Evolutionary conservation across 2,329 filamentous ascomycete species (phyloP).

Genomic region (Cucurbitaria berberidis): DNA sequence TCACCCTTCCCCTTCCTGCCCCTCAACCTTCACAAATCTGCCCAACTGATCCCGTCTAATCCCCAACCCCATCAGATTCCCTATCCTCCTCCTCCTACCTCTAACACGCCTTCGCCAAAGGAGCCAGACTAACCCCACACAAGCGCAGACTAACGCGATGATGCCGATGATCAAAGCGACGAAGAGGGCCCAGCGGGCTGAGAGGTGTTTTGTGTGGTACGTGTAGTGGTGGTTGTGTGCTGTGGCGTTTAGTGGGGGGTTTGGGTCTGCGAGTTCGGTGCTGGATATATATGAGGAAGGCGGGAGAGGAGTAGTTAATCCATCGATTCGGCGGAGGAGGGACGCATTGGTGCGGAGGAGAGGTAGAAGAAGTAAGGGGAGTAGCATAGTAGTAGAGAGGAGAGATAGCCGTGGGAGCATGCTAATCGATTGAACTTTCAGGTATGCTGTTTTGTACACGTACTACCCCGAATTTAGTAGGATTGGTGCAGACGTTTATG

Average conservation of each 20-base stretch:
- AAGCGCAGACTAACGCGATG: neutral
- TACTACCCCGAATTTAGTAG: neutral
- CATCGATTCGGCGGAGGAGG: neutral
- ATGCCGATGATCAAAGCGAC: neutral
- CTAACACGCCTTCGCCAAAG: neutral
- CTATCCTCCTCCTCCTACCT: neutral
- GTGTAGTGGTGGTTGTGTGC: neutral
- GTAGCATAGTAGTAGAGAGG: neutral
- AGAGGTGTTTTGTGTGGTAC: neutral
- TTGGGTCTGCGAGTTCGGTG: neutral
- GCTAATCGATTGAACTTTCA: neutral
- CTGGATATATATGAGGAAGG: too few species aligned
- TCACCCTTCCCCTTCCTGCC: neutral
- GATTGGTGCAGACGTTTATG: neutral
- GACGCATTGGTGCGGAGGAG: neutral
- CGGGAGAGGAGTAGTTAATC: neutral
- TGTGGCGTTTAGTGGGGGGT: neutral
- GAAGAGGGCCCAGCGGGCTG: neutral
- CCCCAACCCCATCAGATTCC: constrained; percentile 1
- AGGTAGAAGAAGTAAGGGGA: too few species aligned
- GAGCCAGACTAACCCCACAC: neutral
- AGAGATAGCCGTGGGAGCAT: neutral
- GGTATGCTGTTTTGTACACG: neutral
- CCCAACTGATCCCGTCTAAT: neutral
- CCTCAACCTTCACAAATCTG: neutral